Percentiles rank a stretch among this genome's conserved stretches.
These are phyloP conservation scores for Solanum appendiculatum DNA, from an alignment of 257 asterid genomes.

Conservation along the genomic window DNA sequence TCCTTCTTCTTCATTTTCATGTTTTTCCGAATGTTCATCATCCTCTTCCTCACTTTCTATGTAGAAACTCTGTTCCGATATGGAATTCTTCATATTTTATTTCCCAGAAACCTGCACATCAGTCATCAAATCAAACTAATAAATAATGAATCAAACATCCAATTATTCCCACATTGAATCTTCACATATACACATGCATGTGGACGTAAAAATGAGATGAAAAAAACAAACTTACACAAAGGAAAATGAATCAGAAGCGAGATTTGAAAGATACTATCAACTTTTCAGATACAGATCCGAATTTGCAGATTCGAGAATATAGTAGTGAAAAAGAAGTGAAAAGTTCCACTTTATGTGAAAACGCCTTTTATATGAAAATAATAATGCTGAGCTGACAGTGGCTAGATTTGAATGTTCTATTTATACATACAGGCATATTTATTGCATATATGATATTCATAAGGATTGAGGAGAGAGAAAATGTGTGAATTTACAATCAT, in stretches of 20 bases:
- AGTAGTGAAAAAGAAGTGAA: neutral
- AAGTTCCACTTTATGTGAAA: neutral
- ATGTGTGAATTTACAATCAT: neutral
- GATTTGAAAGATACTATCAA: neutral
- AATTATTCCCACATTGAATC: neutral
- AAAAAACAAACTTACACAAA: neutral
- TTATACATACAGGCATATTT: neutral
- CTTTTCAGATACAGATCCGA: neutral
- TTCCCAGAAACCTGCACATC: conserved; percentile 4
- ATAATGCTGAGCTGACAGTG: neutral
- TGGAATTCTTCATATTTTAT: conserved; percentile 56
- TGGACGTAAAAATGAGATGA: neutral
- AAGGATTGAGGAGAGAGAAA: neutral
- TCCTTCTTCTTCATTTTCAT: conserved; percentile 29
- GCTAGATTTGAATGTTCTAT: neutral
- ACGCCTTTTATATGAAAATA: neutral
- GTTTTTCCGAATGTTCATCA: conserved; percentile 21
- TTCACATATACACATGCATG: neutral
- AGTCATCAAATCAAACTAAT: neutral
- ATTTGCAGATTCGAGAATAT: neutral
- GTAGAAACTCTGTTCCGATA: conserved; percentile 74
- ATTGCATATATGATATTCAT: too few species aligned
- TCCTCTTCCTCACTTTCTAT: conserved; percentile 88
- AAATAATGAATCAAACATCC: neutral
- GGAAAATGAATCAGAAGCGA: neutral